These are phyloP conservation scores for Favolaschia claudopus DNA, from an alignment of 768 basidiomycete genomes.

Conservation along the genomic window DNA sequence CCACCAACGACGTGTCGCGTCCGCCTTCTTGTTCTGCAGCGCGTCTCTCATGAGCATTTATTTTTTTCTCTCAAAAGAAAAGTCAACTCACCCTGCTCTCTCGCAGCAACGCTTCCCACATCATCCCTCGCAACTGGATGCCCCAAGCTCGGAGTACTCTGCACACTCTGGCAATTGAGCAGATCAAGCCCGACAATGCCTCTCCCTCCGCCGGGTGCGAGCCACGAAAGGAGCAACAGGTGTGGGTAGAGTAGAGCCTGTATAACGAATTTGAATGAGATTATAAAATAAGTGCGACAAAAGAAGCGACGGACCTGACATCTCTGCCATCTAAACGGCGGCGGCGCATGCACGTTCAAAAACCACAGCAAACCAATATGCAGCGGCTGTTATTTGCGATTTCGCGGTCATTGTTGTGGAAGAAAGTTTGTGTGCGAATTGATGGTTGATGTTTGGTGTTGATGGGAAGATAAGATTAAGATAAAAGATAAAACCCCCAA, in stretches of 20 bases:
- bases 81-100: conserved; percentile 57
- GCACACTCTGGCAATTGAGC: conserved; percentile 85
- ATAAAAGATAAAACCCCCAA: conserved; percentile 25
- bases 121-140: conserved; percentile 86
- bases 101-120: conserved; percentile 85
- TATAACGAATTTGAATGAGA: too few relatives aligned
- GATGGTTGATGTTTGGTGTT: too few relatives aligned
- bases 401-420: neutral
- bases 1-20: conserved; percentile 61
- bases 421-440: too few relatives aligned
- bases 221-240: conserved; percentile 87
- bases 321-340: conserved; percentile 82
- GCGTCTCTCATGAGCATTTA: too few relatives aligned
- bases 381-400: conserved; percentile 62
- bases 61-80: too few relatives aligned
- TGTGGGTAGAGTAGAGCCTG: conserved; percentile 84
- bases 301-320: too few relatives aligned
- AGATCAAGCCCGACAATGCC: conserved; percentile 89
- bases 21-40: too few relatives aligned
- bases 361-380: conserved; percentile 91
- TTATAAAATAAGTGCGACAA: too few relatives aligned
- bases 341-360: conserved; percentile 86
- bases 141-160: conserved; percentile 80
- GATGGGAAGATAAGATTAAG: conserved; percentile 21
- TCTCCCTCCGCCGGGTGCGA: conserved; percentile 81